These are phyloP conservation scores for Dendrobium huoshanense DNA, from an alignment of 106 monocot genomes.

Conservation along the genomic window DNA sequence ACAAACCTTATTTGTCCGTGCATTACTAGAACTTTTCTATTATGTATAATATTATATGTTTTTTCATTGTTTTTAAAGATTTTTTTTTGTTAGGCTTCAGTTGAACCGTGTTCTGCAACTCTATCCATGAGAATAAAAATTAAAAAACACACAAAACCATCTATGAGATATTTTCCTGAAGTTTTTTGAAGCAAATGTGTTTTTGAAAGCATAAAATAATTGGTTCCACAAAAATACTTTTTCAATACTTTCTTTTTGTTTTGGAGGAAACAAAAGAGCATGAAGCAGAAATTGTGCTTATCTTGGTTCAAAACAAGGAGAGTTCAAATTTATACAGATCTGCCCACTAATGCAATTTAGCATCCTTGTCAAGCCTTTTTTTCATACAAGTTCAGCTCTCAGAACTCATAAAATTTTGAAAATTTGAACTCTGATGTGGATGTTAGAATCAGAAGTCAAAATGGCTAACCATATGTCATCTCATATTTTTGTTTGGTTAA, in stretches of 20 bases:
- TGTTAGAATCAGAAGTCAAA: background rate
- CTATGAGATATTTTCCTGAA: background rate
- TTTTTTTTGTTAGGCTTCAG: background rate
- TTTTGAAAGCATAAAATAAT: background rate
- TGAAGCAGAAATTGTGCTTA: background rate
- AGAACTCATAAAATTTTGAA: background rate
- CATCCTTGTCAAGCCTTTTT: background rate
- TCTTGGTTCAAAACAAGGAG: background rate
- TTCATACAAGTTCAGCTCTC: background rate
- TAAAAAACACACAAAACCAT: background rate
- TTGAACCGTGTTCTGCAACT: background rate
- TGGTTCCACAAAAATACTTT: background rate
- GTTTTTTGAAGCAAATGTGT: background rate
- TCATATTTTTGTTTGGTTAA: background rate
- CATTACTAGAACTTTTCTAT: background rate
- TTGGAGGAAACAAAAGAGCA: background rate
- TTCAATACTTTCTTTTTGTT: background rate
- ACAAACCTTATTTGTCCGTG: background rate
- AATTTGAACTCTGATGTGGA: background rate
- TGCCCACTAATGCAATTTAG: background rate
- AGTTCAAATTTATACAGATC: background rate
- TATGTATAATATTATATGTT: background rate
- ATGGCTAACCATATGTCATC: background rate
- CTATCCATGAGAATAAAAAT: background rate
- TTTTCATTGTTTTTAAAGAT: background rate